A percentile compares a stretch with the other conserved stretches of the same genome.
Conservation (phyloP, 1,139 yeast genomes). For the Taphrina deformans region DNA sequence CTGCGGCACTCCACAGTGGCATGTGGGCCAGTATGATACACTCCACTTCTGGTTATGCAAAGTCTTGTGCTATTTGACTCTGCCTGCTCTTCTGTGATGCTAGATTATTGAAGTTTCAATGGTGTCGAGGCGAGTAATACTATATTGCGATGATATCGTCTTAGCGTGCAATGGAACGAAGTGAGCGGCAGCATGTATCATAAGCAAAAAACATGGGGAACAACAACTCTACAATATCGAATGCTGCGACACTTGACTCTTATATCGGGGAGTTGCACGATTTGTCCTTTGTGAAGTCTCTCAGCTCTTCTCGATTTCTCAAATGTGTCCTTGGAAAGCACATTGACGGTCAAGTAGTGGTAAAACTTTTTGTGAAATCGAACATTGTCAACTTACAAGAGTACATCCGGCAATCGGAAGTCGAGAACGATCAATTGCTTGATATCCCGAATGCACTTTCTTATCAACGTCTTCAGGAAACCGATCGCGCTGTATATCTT, state of each 20-base stretch:
- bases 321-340: conserved; percentile 75
- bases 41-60: neutral
- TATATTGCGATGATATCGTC: neutral
- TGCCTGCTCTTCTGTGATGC: no score
- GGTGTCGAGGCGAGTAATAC: no score
- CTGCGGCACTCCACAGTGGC: neutral
- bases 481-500: conserved; percentile 88
- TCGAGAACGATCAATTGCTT: conserved; percentile 48
- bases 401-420: neutral
- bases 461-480: conserved; percentile 72
- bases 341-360: conserved; percentile 66
- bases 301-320: conserved; percentile 75
- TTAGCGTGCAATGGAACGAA: neutral
- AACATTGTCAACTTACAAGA: conserved; percentile 10
- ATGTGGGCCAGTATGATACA: neutral
- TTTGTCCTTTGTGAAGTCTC: conserved; percentile 68
- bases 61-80: no score
- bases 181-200: neutral
- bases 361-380: conserved; percentile 82
- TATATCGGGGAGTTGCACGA: conserved; percentile 76
- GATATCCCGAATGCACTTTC: conserved; percentile 65
- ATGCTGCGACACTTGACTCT: conserved; percentile 88
- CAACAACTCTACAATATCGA: conserved; percentile 68
- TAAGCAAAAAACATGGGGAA: conserved; percentile 17
- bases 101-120: no score